Conservation (phyloP, 805 yeast species). For the Candida argentea region DNA sequence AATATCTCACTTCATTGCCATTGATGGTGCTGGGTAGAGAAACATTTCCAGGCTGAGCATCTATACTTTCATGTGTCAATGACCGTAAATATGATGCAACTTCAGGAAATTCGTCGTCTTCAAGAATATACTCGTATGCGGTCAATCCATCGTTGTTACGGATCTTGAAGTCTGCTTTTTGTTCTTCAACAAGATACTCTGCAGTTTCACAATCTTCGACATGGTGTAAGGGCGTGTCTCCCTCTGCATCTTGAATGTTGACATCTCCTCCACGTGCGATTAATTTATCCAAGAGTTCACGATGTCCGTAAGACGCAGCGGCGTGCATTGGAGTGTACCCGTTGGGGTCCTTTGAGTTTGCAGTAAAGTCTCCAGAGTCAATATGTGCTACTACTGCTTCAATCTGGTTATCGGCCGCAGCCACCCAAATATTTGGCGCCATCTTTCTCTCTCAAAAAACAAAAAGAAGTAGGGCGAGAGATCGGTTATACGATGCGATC, state of each 20-base stretch:
- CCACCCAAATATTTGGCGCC: conserved; percentile 79
- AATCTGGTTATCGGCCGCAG: conserved; percentile 78
- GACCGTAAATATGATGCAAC: conserved; percentile 52
- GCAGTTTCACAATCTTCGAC: conserved; percentile 68
- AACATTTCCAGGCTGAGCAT: conserved; percentile 9
- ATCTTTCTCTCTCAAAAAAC: conserved; percentile 8
- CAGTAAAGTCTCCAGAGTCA: conserved; percentile 38
- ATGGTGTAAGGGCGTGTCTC: conserved; percentile 93
- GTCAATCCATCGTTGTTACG: conserved; percentile 71
- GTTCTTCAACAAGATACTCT: conserved; percentile 50
- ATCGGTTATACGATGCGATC: too few species aligned
- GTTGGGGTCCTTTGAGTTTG: conserved; percentile 77
- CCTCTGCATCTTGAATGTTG: conserved; percentile 76
- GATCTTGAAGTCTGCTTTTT: conserved; percentile 54
- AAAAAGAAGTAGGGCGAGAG: background rate
- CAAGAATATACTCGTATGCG: conserved; percentile 63
- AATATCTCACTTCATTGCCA: conserved; percentile 47
- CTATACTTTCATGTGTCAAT: conserved; percentile 20
- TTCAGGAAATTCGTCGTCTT: conserved; percentile 81
- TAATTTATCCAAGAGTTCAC: conserved; percentile 51
- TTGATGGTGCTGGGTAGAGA: conserved; percentile 27
- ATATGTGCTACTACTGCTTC: conserved; percentile 49
- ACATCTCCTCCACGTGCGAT: conserved; percentile 63
- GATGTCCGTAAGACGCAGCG: conserved; percentile 87
- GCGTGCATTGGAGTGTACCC: conserved; percentile 98